Evolutionary conservation across 2,329 filamentous ascomycete species (phyloP), one percentile per base, ranked within the genome.

Genomic region (Exutisphaerella laricina): DNA sequence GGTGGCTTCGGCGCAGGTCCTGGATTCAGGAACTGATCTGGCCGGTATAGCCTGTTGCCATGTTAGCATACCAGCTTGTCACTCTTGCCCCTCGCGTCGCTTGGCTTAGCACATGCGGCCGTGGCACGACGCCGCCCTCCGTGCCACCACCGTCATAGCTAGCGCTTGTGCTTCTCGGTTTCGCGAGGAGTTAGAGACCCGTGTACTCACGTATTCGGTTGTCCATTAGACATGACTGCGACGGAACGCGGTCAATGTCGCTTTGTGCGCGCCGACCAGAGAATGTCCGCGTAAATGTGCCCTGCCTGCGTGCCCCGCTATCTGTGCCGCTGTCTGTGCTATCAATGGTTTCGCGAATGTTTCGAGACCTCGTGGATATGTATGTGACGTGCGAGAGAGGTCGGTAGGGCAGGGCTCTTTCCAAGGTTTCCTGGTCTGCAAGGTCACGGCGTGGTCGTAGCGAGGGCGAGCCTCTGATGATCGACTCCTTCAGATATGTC

Each of bases 1-100:
- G 90, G 92, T 48, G 92, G 90, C 59, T 85, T 84, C 54, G 92
- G 92, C 55, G 92, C 90, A 57, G 92, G 90, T 53, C 92, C 88
- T 50, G 92, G 88, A 67, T 97, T 97, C 85, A 97, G 94, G 71
- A 97, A 97, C 58, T 81, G 78, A 51, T 77, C 75, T 48, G 74
- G 68, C 31, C 75, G 70, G 66, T 82, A 83, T 58, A 79, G 73
- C 54, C 76, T 79, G 61, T 14, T 21, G 29, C 8, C 23, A 12
- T 6, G 45, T 50, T 30, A 18, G 25, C 16, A 21, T 7, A 12
- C 18, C 9, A 21, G 4, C 6, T n/a, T 9, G 9, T 20, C 17
- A n/a, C 18, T 20, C 33, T 20, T 33, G 16, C 1, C 33, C 20
- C 20, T 17, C 3, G 17, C n/a, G 3, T 20, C 17, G 14, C 20